A percentile compares a stretch with the other conserved stretches of the same genome.
Evolutionary conservation across 2,329 filamentous ascomycete genomes (phyloP).

Genomic region (Talaromyces sp.): DNA sequence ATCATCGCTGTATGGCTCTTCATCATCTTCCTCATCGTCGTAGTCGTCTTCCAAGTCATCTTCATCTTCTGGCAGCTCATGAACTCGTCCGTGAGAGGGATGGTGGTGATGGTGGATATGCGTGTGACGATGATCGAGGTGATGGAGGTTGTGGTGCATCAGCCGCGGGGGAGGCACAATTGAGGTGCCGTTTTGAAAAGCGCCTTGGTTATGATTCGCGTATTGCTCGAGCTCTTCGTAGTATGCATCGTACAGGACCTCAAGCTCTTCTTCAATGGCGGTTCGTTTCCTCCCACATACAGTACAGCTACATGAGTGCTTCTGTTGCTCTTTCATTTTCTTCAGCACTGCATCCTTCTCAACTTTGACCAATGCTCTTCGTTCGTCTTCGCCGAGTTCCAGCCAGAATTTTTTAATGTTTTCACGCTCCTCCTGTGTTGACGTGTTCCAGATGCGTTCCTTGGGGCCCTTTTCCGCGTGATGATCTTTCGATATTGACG

Average conservation of each 20-base stretch:
- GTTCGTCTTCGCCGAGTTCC: constrained; percentile 85
- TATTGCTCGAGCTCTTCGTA: constrained; percentile 98
- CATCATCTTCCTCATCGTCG: constrained; percentile 58
- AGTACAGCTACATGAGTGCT: constrained; percentile 96
- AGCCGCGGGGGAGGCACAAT: constrained; percentile 64
- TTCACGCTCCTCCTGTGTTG: constrained; percentile 87
- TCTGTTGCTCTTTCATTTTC: constrained; percentile 99
- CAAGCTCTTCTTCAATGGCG: constrained; percentile 95
- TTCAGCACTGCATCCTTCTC: constrained; percentile 96
- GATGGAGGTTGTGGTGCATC: constrained; percentile 50
- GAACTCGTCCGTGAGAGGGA: constrained; percentile 61
- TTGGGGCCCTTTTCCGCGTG: constrained; percentile 46
- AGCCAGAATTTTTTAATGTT: constrained; percentile 99
- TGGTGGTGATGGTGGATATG: constrained; percentile 45
- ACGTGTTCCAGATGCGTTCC: constrained; percentile 96
- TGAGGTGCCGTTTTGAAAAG: constrained; percentile 56
- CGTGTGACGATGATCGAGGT: constrained; percentile 51
- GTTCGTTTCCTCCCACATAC: constrained; percentile 94
- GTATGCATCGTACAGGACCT: constrained; percentile 96
- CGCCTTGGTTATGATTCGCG: constrained; percentile 71
- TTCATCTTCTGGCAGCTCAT: constrained; percentile 51
- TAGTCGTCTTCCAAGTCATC: constrained; percentile 45
- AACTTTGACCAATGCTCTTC: constrained; percentile 91
- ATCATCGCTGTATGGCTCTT: constrained; percentile 61
- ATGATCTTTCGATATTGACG: constrained; percentile 25